phyloP scores from a whole-genome alignment of 768 basidiomycete genomes.

The Lentinula guzmanii region DNA sequence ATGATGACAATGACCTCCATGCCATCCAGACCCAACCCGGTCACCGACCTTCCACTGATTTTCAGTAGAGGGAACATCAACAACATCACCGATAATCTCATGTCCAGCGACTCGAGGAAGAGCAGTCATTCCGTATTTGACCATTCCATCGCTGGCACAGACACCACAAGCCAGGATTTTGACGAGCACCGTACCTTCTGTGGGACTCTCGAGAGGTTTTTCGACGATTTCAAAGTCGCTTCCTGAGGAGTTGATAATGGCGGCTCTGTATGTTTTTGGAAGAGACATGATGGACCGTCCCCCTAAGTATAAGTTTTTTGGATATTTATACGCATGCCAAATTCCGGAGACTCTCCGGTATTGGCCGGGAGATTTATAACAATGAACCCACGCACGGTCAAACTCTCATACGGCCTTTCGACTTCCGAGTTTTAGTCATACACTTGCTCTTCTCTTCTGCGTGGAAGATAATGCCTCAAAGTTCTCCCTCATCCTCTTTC shows the following conservation, averaged over 20 bases:
- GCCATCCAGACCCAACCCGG: not conserved
- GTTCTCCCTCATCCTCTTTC: not conserved
- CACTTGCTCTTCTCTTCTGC: too few relatives aligned
- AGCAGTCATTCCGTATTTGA: not conserved
- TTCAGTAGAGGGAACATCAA: not conserved
- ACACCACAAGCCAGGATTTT: not conserved
- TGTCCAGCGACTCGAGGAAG: not conserved
- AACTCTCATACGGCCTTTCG: too few relatives aligned
- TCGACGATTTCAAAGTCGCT: not conserved
- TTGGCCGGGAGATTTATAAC: too few relatives aligned
- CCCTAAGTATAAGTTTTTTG: too few relatives aligned
- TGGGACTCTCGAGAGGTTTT: not conserved
- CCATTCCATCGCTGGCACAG: not conserved
- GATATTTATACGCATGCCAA: not conserved
- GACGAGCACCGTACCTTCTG: not conserved
- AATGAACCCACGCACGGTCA: too few relatives aligned
- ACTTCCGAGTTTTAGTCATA: too few relatives aligned
- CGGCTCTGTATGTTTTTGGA: slow-evolving; percentile 1
- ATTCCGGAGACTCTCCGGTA: too few relatives aligned
- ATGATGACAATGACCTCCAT: not conserved
- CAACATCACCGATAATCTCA: not conserved
- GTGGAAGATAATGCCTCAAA: not conserved
- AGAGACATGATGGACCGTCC: not conserved
- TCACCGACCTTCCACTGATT: not conserved
- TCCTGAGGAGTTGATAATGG: not conserved